These are phyloP conservation scores for Neofusicoccum umdonicola DNA, from an alignment of 2,329 filamentous ascomycete genomes.

Conservation along the genomic window DNA sequence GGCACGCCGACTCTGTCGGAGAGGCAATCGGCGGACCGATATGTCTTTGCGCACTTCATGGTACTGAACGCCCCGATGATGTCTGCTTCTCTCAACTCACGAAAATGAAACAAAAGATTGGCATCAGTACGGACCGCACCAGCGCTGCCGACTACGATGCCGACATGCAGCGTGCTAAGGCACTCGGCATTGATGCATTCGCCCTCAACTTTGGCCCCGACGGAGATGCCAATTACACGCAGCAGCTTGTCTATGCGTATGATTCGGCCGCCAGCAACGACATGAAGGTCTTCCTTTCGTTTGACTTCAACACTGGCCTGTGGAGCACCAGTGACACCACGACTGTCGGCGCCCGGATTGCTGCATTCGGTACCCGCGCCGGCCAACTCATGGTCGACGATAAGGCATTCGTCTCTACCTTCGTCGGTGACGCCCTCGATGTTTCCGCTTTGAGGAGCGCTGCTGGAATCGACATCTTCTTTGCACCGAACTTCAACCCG, in stretches of 20 bases:
- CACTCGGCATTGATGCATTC: constrained; percentile 33
- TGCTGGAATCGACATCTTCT: constrained; percentile 28
- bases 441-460: constrained; percentile 22
- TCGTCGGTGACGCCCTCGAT: constrained; percentile 26
- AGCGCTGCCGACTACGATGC: constrained; percentile 27
- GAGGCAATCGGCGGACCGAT: not conserved
- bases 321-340: constrained; percentile 21
- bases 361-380: constrained; percentile 22
- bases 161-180: constrained; percentile 29
- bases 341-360: constrained; percentile 24
- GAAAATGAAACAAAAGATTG: constrained; percentile 21
- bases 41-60: constrained; percentile 15
- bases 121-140: constrained; percentile 25
- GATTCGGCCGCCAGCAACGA: constrained; percentile 26
- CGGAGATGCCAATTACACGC: constrained; percentile 19
- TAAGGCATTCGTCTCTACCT: constrained; percentile 31
- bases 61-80: not conserved
- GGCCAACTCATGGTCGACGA: constrained; percentile 27
- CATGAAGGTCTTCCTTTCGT: constrained; percentile 30
- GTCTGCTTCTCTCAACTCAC: not conserved
- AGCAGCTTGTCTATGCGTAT: constrained; percentile 28
- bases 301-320: constrained; percentile 25
- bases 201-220: constrained; percentile 30
- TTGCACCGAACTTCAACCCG: constrained; percentile 30
- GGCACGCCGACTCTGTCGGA: not conserved